Evolutionary conservation across 1,284 basidiomycete species (phyloP), one percentile per base, ranked within the genome.

Genomic region (Irpex sp.): DNA sequence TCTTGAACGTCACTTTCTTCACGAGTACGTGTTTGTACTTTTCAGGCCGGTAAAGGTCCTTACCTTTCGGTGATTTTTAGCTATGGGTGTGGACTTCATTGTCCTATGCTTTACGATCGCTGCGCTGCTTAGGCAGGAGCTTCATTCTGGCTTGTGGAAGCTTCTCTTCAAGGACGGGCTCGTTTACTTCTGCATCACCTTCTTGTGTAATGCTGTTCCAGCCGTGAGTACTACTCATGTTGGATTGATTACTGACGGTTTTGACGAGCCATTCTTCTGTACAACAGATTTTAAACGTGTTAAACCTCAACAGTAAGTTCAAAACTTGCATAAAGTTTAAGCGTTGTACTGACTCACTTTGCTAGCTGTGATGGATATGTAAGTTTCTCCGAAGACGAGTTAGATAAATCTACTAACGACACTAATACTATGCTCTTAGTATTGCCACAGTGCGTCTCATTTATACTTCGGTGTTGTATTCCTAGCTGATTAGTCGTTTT

Each of bases 91-190:
- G 68, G 87, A 90, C 68, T 79, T 88, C 21, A 74, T 82, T 57
- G 85, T 89, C 61, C 75, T 88, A 4, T 67, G 78, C 19, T 80
- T 85, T 64, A 88, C 86, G 1, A 76, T 81, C 7, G 67, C 82
- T 15, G 80, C 84, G 9, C 74, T 87, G 36, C 76, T 82, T 62
- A 81, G 77, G 61, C 80, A 84, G 68, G 81, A 83, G 49, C 75
- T 79, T 8, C 76, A 81, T 49, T 82, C 83, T 59, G 79, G 80
- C 71, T 75, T 90, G 49, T 83, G 83, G 83, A 80, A 83, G 62
- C 72, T 92, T 36, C 80, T 92, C 54, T 88, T 90, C 77, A 78
- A 81, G 31, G 88, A 91, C 67, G 89, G 88, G n/a, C 76, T 90
- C 43, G 81, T 88, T 11, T 88, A 84, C 70, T 88, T 88, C 70